A percentile compares a stretch with the other conserved stretches of the same genome.
Conservation (phyloP, 345 rosid genomes). For the Atalantia buxifolia region DNA sequence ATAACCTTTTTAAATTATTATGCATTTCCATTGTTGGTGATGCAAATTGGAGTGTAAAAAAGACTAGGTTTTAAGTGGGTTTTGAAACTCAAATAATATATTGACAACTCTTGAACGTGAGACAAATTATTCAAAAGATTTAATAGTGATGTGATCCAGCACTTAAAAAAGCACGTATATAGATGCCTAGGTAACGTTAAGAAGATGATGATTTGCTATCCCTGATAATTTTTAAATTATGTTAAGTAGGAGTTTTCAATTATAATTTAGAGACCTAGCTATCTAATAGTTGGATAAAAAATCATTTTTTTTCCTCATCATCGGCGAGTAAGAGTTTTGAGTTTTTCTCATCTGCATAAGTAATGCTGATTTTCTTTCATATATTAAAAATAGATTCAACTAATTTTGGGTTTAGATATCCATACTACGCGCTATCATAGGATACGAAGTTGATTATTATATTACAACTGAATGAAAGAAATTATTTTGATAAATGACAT, state of each 20-base stretch:
- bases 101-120: background rate
- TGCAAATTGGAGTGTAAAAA: background rate
- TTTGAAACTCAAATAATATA: background rate
- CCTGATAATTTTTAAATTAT: background rate
- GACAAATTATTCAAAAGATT: background rate
- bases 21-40: background rate
- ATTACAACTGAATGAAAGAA: too few species aligned
- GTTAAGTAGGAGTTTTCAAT: background rate
- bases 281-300: too few species aligned
- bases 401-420: too few species aligned
- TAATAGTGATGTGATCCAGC: background rate
- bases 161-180: background rate
- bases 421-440: too few species aligned
- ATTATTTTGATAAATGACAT: too few species aligned
- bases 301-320: too few species aligned
- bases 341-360: too few species aligned
- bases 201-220: background rate
- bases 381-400: too few species aligned
- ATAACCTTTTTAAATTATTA: background rate
- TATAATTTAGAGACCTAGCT: too few species aligned
- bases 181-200: background rate
- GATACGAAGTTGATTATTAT: too few species aligned
- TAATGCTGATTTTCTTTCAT: too few species aligned
- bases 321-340: too few species aligned
- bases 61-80: background rate